Percentiles rank a stretch among this genome's conserved stretches.
phyloP scores from a whole-genome alignment of 2,329 filamentous ascomycete genomes.

The Pseudocercospora musae region DNA sequence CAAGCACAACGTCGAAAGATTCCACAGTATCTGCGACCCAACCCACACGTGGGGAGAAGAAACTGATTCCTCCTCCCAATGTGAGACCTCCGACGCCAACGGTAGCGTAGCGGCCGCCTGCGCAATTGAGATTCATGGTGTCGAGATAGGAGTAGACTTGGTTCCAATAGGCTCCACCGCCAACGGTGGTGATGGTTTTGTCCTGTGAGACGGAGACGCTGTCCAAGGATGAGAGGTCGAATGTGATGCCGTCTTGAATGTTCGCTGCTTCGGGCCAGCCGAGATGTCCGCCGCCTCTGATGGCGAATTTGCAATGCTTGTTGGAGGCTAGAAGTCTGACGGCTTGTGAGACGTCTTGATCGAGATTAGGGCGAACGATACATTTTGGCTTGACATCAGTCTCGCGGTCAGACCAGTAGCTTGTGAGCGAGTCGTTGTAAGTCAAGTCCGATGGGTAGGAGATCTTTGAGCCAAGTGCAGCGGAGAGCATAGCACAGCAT shows the following conservation, averaged over 20 bases:
- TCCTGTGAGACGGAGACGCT: not conserved
- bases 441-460: not conserved
- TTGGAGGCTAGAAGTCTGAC: not conserved
- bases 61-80: not conserved
- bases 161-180: not conserved
- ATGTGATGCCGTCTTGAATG: not conserved
- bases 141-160: not conserved
- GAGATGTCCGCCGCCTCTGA: not conserved
- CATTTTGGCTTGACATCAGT: not conserved
- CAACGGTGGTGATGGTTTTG: not conserved
- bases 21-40: not conserved
- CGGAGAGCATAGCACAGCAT: not conserved
- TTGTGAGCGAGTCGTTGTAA: not conserved
- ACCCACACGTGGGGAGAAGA: not conserved
- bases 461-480: not conserved
- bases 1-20: not conserved
- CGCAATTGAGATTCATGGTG: not conserved
- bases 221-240: not conserved
- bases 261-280: not conserved
- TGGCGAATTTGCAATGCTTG: not conserved
- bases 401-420: not conserved
- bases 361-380: not conserved
- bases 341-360: not conserved
- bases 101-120: not conserved
- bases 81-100: not conserved